Percentiles rank a stretch among this genome's conserved stretches.
phyloP scores from a whole-genome alignment of 768 basidiomycete genomes.

The Mrakia frigida region DNA sequence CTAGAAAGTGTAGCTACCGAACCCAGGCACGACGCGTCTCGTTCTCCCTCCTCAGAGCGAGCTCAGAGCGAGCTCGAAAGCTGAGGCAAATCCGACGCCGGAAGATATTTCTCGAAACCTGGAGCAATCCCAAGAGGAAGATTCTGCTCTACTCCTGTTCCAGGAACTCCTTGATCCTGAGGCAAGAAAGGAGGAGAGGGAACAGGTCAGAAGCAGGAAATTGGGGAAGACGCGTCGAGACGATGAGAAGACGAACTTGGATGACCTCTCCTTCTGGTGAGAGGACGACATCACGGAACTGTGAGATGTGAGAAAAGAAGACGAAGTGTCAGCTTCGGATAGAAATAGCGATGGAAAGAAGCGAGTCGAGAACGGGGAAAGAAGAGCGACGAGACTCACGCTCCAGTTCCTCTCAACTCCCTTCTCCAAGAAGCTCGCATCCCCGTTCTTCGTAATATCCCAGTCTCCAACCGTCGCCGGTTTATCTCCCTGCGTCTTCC shows the following conservation, averaged over 20 bases:
- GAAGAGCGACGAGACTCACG: constrained; percentile 24
- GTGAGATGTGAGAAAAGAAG: neutral
- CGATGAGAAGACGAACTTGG: constrained; percentile 34
- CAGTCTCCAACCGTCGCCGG: constrained; percentile 40
- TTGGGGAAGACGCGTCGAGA: neutral
- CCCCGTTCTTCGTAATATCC: constrained; percentile 40
- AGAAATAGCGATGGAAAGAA: neutral
- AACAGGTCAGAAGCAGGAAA: neutral
- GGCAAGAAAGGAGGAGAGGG: neutral
- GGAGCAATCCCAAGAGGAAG: constrained; percentile 39
- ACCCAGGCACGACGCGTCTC: neutral
- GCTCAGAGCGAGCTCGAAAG: constrained; percentile 6
- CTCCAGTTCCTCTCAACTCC: constrained; percentile 45
- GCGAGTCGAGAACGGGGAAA: no score
- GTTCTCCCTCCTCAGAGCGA: neutral
- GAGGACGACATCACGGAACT: constrained; percentile 41
- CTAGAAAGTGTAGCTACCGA: no score
- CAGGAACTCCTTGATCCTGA: constrained; percentile 40
- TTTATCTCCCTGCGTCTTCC: neutral
- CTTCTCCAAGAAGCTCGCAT: constrained; percentile 42
- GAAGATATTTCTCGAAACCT: constrained; percentile 39
- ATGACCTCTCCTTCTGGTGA: constrained; percentile 41
- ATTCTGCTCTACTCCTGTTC: constrained; percentile 32
- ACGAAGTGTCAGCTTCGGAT: neutral
- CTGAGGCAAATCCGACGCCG: neutral